Evolutionary conservation across 305 asterid genomes (phyloP).

Genomic region (Fraxinus sp.): DNA sequence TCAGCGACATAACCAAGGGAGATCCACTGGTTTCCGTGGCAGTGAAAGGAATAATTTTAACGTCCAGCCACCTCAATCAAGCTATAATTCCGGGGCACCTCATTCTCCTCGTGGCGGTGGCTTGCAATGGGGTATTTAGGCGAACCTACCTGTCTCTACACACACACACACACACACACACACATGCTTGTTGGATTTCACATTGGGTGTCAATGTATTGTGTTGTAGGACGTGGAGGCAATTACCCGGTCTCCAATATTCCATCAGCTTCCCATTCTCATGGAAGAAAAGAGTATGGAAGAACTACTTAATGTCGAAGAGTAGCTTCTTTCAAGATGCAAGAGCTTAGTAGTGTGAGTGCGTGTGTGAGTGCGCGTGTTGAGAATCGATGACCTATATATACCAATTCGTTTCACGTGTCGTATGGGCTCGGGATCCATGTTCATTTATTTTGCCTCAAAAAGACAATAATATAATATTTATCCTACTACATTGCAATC

Average conservation of each 20-base stretch:
- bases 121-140: constrained; percentile 47
- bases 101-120: constrained; percentile 49
- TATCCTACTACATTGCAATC: constrained; percentile 19
- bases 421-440: constrained; percentile 7
- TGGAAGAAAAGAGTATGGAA: constrained; percentile 69
- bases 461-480: constrained; percentile 16
- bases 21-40: constrained; percentile 59
- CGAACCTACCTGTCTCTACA: neutral
- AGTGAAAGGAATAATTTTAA: constrained; percentile 48
- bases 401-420: constrained; percentile 5
- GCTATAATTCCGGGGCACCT: constrained; percentile 41
- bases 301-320: constrained; percentile 42
- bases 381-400: constrained; percentile 22
- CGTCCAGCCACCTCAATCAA: constrained; percentile 44
- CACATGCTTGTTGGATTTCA: neutral
- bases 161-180: neutral
- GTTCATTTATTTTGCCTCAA: constrained; percentile 10
- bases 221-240: constrained; percentile 69
- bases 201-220: constrained; percentile 5
- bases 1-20: constrained; percentile 65
- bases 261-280: constrained; percentile 54
- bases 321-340: constrained; percentile 26
- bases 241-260: constrained; percentile 53
- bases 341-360: constrained; percentile 11
- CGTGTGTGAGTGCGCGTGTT: constrained; percentile 11